Conservation (phyloP, 148 eudicot species). For the Rhododendron simsii region DNA sequence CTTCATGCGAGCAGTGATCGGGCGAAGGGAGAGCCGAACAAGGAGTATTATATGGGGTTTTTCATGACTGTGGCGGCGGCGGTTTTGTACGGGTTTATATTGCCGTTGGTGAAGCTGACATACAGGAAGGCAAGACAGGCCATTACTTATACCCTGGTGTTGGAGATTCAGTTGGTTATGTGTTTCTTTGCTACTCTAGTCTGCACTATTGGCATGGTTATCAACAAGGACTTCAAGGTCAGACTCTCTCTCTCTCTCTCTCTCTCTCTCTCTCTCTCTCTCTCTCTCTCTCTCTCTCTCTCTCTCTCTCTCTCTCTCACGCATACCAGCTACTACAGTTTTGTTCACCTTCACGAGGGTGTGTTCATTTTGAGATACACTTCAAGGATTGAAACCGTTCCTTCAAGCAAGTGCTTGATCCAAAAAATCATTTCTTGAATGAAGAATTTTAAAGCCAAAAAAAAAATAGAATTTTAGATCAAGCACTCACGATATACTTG, state of each 20-base stretch:
- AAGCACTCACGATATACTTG: too few relatives aligned
- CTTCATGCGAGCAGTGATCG: constrained; percentile 43
- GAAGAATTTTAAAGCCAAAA: too few relatives aligned
- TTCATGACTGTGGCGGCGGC: constrained; percentile 41
- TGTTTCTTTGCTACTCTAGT: constrained; percentile 45
- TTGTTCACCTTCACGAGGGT: too few relatives aligned
- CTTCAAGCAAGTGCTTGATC: too few relatives aligned
- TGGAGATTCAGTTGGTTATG: constrained; percentile 63
- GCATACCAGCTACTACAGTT: too few relatives aligned
- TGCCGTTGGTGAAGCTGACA: constrained; percentile 50
- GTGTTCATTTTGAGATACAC: too few relatives aligned
- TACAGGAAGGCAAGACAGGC: constrained; percentile 40
- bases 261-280: too few relatives aligned
- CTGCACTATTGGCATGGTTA: constrained; percentile 52
- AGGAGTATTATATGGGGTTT: constrained; percentile 42
- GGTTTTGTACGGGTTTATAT: constrained; percentile 37
- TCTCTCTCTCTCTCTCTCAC: too few relatives aligned
- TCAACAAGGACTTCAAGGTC: constrained; percentile 52
- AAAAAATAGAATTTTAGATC: too few relatives aligned
- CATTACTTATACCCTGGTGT: constrained; percentile 40
- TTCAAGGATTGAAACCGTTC: too few relatives aligned
- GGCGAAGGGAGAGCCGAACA: constrained; percentile 31
- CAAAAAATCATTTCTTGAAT: too few relatives aligned
- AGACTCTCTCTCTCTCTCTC: background rate
- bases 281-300: too few relatives aligned